Base-by-base conservation (phyloP, 1,284 basidiomycete species). In the Puccinia horiana region DNA sequence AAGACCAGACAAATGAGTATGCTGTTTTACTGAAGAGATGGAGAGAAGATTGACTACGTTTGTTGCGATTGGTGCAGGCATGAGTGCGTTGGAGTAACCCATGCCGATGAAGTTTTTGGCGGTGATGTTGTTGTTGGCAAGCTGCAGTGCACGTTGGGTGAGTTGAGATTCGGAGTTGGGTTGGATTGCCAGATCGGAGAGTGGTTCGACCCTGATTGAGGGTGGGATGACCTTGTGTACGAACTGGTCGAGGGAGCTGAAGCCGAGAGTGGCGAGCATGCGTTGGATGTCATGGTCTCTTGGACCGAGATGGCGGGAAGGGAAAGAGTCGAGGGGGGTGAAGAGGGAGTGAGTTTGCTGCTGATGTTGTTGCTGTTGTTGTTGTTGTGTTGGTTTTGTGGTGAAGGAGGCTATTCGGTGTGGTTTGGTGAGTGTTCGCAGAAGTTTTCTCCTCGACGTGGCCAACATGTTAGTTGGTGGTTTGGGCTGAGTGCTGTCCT, bases 81-180 rank as follows among this genome's bases (percentile, higher is more conserved):
- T 93, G 47, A 96, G 94, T 26, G 95, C 94, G 86, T 92, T 93
- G 86, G 96, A 93, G 88, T 99, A 98, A 82, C 96, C 96, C 95
- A 98, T 95, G 63, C 96, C 96, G 86, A 98, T 99, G 87, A 95
- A 96, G 86, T 92, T 95, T 89, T 93, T 94, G 88, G 92, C 92
- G 11, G 90, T 88, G 88, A 92, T 91, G 88, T 99, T 98, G 87
- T 91, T 89, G 44, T 87, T 88, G 26, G 92, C 95, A 35, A 98
- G 89, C 85, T 91, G 90, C 85, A 92, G 92, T 2, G 93, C 95
- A 76, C 94, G 90, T 63, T 89, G 88, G 78, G 92, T 89, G 58
- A 99, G 89, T 88, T 99, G 93, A 20, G 92, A 91, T 88, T 99
- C 97, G 87, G 93, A 94, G 82, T 94, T 89, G 0, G 93, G 89